Base-by-base conservation (phyloP, 1,139 yeast species). In the Scheffersomyces segobiensis region DNA sequence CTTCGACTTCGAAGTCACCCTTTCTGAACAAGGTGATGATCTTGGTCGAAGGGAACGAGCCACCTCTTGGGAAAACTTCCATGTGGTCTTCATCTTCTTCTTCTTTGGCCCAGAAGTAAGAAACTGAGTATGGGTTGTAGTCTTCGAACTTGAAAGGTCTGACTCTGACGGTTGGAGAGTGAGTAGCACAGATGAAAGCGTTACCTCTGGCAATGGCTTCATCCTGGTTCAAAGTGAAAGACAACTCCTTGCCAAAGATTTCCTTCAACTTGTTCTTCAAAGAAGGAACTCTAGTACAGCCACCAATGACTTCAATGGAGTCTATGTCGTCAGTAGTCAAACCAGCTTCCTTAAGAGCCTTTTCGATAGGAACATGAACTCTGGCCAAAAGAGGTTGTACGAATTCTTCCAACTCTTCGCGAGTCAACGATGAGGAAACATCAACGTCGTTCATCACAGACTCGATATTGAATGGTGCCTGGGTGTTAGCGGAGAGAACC, bases 181-280 rank as follows among this genome's bases (percentile, higher is more conserved):
- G 98, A 80, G 93, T 91, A 68, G 99, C 99, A 79, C 99, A 95
- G 72, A 96, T 91, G 80, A 95, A 96, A 57, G 99, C 98, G 68
- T 97, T 96, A 83, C 99, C 99, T 79, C 96, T 91, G 62, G 99
- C 98, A 76, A 93, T 89, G 63, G 99, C 98, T 85, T 95, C 99
- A 75, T 95, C 99, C 83, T 93, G 98, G 86, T 96, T 95, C 80
- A 96, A 87, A 68, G 98, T 96, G 83, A 91, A 91, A 52, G 98
- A 91, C 73, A 95, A 85, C 68, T 83, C 89, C 84, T 92, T 92
- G 73, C 91, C 93, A 74, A 95, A 92, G 64, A 91, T 83, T 73
- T 89, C 91, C 67, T 89, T 70, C 69, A 95, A 84, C 74, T 86
- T 89, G 67, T 87, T 85, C 86, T 95, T 95, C 75, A 95, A 83